Conservation (phyloP, 768 basidiomycete genomes). For the Boletus rubropictus region DNA sequence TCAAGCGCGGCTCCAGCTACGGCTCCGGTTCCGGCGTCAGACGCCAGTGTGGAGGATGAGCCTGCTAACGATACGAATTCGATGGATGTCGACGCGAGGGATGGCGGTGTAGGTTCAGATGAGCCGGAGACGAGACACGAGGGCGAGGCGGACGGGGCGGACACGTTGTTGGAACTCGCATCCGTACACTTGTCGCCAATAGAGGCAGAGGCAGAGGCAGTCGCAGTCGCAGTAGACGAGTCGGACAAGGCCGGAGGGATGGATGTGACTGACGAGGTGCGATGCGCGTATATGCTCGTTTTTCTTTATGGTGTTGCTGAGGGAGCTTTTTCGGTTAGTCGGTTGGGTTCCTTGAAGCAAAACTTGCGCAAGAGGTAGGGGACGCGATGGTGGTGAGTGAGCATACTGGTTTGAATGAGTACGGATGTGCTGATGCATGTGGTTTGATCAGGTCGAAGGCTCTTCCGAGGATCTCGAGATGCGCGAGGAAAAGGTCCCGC, state of each 20-base stretch:
- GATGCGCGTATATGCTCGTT: background rate
- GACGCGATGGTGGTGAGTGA: conserved; percentile 7
- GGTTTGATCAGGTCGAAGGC: background rate
- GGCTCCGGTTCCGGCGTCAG: background rate
- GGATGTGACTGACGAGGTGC: conserved; percentile 11
- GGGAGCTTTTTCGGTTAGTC: background rate
- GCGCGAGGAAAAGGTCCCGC: too few relatives aligned
- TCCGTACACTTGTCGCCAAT: conserved; percentile 19
- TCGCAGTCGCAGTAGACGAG: background rate
- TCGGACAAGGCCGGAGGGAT: background rate
- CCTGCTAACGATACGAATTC: background rate
- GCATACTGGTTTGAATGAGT: background rate
- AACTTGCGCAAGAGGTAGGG: background rate
- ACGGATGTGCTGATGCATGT: background rate
- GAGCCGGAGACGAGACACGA: background rate
- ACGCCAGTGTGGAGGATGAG: background rate
- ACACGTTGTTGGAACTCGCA: conserved; percentile 20
- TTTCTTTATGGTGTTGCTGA: conserved; percentile 2
- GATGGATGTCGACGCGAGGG: background rate
- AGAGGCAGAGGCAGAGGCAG: background rate
- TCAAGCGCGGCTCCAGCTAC: background rate
- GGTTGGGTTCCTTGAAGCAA: background rate
- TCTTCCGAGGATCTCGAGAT: background rate
- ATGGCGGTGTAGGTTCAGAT: background rate
- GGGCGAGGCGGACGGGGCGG: conserved; percentile 10